Conservation (phyloP, 805 yeast genomes). For the Debaryomyces castellii region DNA sequence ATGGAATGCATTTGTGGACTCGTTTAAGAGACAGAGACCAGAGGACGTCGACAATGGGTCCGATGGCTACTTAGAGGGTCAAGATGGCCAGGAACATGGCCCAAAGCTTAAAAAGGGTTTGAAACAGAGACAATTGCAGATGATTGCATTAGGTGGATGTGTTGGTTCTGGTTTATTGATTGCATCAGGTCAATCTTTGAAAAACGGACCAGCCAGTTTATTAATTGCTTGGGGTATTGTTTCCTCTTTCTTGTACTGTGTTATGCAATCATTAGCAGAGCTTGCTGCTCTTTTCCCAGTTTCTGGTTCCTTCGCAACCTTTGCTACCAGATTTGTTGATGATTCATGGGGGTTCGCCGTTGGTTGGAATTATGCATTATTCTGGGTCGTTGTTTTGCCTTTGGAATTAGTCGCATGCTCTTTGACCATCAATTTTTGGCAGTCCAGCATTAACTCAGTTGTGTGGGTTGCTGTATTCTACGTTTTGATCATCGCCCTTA, state of each 20-base stretch:
- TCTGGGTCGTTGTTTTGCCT: conserved; percentile 45
- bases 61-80: conserved; percentile 6
- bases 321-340: conserved; percentile 41
- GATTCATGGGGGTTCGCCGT: conserved; percentile 47
- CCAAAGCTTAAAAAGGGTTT: conserved; percentile 17
- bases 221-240: conserved; percentile 42
- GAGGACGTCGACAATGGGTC: conserved; percentile 4
- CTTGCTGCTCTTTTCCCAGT: conserved; percentile 39
- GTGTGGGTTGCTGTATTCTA: conserved; percentile 43
- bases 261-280: conserved; percentile 44
- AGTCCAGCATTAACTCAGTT: conserved; percentile 35
- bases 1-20: conserved; percentile 27
- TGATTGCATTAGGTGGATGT: conserved; percentile 44
- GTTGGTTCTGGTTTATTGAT: conserved; percentile 43
- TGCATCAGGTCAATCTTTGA: conserved; percentile 37
- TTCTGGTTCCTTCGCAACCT: conserved; percentile 41
- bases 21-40: conserved; percentile 28
- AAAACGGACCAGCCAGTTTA: conserved; percentile 32
- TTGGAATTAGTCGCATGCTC: conserved; percentile 44
- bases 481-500: conserved; percentile 33
- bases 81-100: conserved; percentile 7
- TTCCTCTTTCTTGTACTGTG: conserved; percentile 39
- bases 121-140: conserved; percentile 33
- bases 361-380: conserved; percentile 44
- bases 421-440: conserved; percentile 41